Base-by-base conservation (phyloP, 352 stramenopile genomes). In the Pythium grandisporangium region DNA sequence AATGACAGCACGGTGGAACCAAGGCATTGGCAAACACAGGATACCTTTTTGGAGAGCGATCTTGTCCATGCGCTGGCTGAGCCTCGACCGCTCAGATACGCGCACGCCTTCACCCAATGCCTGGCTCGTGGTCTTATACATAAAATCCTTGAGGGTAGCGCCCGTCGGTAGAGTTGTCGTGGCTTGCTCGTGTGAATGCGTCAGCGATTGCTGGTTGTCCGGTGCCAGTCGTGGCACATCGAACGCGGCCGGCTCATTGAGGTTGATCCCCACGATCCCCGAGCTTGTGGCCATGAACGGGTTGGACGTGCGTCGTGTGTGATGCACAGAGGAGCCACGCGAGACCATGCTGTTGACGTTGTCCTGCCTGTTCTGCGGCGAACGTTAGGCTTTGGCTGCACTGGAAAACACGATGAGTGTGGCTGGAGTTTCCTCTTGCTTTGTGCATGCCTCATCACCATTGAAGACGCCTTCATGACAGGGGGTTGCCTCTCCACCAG, bases 201-300 rank as follows among this genome's bases (percentile, higher is more conserved):
- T n/a, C 12, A 45, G 41, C 38, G 66, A 51, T 23, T 69, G 67
- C 39, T 73, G 61, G 42, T 66, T 63, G 32, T 58, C 45, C 19
- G 17, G 55, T 16, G 51, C 29, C 4, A 84, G 45, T 17, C 63
- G 57, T 12, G 78, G 72, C 5, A 73, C 68, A 26, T 85, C 60
- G 23, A 85, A 90, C 5, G 61, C 55, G 26, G 78, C 66, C 4
- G 74, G 74, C 53, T 91, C 72, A 13, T 66, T 37, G 12, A 91
- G 41, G 46, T 88, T 78, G 49, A 88, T 91, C 23, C 77, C 77
- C 6, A 91, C 68, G 42, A 86, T 84, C n/a, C 70, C 70, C 10
- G 74, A 88, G 55, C 71, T 87, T 33, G 77, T 90, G n/a, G 73
- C 83, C 66, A 90, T 87, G 57, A 90, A 91, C 55, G 74, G 74